Evolutionary conservation across 768 basidiomycete genomes (phyloP), one percentile per base, ranked within the genome.

Genomic region (Tubosaeta sp.): DNA sequence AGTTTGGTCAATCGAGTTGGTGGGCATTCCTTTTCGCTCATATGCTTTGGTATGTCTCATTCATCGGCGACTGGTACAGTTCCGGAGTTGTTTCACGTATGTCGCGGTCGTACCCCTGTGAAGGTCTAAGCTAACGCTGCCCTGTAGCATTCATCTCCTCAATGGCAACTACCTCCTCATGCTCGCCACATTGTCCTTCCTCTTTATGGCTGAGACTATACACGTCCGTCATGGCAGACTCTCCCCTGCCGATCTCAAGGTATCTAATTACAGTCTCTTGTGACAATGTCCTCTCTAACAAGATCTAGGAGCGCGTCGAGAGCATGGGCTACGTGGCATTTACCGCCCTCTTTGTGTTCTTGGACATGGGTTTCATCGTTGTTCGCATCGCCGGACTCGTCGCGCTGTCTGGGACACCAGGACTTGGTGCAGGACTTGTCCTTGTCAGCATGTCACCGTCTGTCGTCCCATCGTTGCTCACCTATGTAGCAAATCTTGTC

Each of bases 161-260:
- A 29, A 29, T 9, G 29, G 29, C 29, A 29, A 29, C 29, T 29
- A 9, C 29, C 9, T 29, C 9, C 29, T 9, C 29, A 29, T 9
- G 29, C 9, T 29, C 6, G 6, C 29, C 29, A 29, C 29, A 29
- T 29, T 29, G 29, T 29, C 43, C 5, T 60, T 65, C n/a, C 29
- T 65, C 31, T 22, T 55, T 1, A 48, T 61, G 53, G 57, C 64
- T 0, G 64, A 65, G 35, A 59, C 41, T 10, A 61, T 59, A 13
- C 54, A 47, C 22, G 22, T 64, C 1, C 48, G 46, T 9, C 59
- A 66, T 26, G 54, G 51, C 48, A 48, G 59, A 46, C 59, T 66
- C 43, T 43, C 65, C 34, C 43, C 62, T 32, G 26, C 29, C 0
- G 46, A 64, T 26, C 46, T 64, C 1, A 64, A 64, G 62, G 65